A percentile compares a stretch with the other conserved stretches of the same genome.
Evolutionary conservation across 345 rosid species (phyloP).

Genomic region (Turritis glabra): DNA sequence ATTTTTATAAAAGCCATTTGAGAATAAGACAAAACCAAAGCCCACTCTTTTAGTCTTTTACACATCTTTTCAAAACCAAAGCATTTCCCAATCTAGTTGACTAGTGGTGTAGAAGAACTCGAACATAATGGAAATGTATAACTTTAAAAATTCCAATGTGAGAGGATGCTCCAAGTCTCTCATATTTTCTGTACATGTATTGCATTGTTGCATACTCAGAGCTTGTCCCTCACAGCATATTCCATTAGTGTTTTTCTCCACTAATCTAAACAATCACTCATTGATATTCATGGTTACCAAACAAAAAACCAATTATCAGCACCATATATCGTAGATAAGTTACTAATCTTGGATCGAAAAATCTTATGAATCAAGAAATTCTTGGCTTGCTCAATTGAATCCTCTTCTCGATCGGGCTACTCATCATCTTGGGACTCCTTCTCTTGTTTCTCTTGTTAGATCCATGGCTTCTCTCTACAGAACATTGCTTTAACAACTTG

Average conservation of each 20-base stretch:
- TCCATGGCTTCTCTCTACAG: constrained; percentile 14
- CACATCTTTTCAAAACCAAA: neutral
- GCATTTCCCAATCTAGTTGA: neutral
- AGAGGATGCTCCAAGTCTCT: neutral
- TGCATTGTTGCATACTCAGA: constrained; percentile 1
- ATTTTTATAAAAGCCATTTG: constrained; percentile 32
- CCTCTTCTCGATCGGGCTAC: constrained; percentile 16
- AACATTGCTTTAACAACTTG: constrained; percentile 16
- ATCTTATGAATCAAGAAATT: neutral
- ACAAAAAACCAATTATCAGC: neutral
- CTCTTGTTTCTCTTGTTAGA: constrained; percentile 1
- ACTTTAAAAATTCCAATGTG: neutral
- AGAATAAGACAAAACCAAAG: constrained; percentile 33
- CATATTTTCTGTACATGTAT: constrained; percentile 1
- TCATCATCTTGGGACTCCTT: neutral
- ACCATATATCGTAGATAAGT: neutral
- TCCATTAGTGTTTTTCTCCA: no score
- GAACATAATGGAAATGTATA: neutral
- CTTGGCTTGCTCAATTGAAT: constrained; percentile 13
- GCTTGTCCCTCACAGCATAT: constrained; percentile 26
- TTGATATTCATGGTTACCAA: constrained; percentile 6
- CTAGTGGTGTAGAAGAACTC: neutral
- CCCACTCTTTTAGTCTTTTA: constrained; percentile 23
- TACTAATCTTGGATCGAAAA: neutral
- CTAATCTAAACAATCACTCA: neutral